Percentiles rank a stretch among this genome's conserved stretches.
phyloP scores from a whole-genome alignment of 2,329 filamentous ascomycete genomes.

The Ophiosphaerella korrae region DNA sequence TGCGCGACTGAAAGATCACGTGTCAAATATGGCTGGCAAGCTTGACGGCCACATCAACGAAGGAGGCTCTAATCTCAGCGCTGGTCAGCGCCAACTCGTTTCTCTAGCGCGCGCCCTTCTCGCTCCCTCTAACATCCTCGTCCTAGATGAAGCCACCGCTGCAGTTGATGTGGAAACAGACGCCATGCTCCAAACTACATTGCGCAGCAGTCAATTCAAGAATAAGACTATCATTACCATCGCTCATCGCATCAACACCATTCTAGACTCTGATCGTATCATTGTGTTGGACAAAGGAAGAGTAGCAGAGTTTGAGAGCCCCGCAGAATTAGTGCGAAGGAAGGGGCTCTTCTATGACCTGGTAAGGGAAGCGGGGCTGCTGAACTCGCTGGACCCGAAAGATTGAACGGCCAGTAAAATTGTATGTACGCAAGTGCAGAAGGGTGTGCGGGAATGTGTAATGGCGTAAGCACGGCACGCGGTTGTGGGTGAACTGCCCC shows the following conservation, averaged over 20 bases:
- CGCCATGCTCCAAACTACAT: constrained; percentile 66
- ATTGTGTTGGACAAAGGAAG: constrained; percentile 90
- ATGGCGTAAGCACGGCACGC: no score
- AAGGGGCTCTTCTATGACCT: constrained; percentile 85
- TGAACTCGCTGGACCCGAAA: constrained; percentile 39
- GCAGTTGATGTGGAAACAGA: constrained; percentile 74
- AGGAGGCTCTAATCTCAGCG: constrained; percentile 94
- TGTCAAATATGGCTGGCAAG: constrained; percentile 83
- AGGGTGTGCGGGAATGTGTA: neutral
- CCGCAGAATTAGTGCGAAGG: constrained; percentile 73
- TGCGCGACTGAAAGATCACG: constrained; percentile 88
- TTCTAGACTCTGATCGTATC: constrained; percentile 85
- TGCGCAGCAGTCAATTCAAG: constrained; percentile 72
- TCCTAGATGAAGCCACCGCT: constrained; percentile 92
- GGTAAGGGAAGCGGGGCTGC: constrained; percentile 86
- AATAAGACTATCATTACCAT: constrained; percentile 98
- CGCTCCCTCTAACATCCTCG: constrained; percentile 94
- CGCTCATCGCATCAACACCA: constrained; percentile 97
- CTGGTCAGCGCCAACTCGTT: constrained; percentile 92
- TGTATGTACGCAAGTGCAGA: neutral
- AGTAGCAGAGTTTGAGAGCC: constrained; percentile 92
- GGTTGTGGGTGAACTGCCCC: no score
- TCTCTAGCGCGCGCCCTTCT: constrained; percentile 92
- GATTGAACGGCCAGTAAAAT: neutral
- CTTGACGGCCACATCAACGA: constrained; percentile 90